Evolutionary conservation across 1,284 basidiomycete genomes (phyloP), one percentile per base, ranked within the genome.

Genomic region (Blastosporella zonata): DNA sequence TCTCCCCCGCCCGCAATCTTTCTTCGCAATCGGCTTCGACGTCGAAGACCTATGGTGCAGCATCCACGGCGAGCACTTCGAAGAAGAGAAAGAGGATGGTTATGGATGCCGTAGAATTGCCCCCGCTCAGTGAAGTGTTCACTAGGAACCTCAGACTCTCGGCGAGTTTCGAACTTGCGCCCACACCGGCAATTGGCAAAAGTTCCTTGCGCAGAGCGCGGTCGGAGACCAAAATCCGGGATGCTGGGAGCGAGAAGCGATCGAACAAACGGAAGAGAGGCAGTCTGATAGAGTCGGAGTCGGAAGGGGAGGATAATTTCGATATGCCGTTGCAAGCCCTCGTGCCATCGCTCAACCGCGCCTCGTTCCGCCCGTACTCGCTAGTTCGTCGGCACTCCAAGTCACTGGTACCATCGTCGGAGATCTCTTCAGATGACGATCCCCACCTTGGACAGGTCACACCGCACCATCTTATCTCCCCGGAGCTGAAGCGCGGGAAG

Each of bases 401-500:
- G 28, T 37, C 5, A 21, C 6, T 34, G 18, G 43, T 51, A 41
- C 42, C 37, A 9, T 57, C 55, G 12, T 56, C 61, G 21, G 53
- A 64, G 9, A 42, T 60, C 7, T 75, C 74, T 2, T 85, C 82
- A 1, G 84, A 87, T 55, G 82, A 87, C 50, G 78, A 82, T 51
- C 75, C 73, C 0, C 71, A 72, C 55, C 51, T 79, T 20, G 82
- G 82, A 0, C 80, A 84, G 62, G 79, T 84, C n/a, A 85, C 82
- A 0, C 83, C 84, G 18, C 75, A 77, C 51, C 81, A 81, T 55
- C 62, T 87, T 21, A 75, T 79, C 34, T 87, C 84, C 6, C 84
- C 84, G 6, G 71, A 49, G 22, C 23, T 50, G 34, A 53, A 43
- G 22, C 52, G 56, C 20, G 47, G 31, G 38, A 45, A 22, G 47